A percentile compares a stretch with the other conserved stretches of the same genome.
Conservation (phyloP, 345 rosid genomes). For the Eucalyptus tenuipes region DNA sequence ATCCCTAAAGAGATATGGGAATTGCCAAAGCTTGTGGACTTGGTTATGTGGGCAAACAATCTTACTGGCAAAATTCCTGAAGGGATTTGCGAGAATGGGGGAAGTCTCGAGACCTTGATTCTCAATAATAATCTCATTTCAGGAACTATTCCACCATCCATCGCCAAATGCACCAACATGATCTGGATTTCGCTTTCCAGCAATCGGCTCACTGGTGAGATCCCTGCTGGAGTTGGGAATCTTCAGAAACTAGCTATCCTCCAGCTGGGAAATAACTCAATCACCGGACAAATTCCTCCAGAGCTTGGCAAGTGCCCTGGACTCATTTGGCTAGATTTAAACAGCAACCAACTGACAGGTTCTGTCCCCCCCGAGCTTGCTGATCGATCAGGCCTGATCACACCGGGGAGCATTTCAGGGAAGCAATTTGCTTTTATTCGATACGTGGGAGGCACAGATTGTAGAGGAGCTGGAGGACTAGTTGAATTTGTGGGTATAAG, state of each 20-base stretch:
- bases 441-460: conserved; percentile 96
- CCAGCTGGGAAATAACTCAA: conserved; percentile 83
- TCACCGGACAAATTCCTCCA: conserved; percentile 57
- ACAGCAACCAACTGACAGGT: conserved; percentile 70
- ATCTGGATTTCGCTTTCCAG: conserved; percentile 87
- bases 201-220: conserved; percentile 58
- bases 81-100: conserved; percentile 60
- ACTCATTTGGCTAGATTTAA: conserved; percentile 91
- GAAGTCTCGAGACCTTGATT: conserved; percentile 71
- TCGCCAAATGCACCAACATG: conserved; percentile 66
- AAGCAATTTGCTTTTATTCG: conserved; percentile 89
- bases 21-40: conserved; percentile 56
- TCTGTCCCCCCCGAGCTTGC: conserved; percentile 62
- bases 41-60: conserved; percentile 94
- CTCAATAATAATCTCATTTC: conserved; percentile 75
- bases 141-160: conserved; percentile 66
- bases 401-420: conserved; percentile 72
- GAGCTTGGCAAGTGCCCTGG: conserved; percentile 71
- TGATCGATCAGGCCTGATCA: conserved; percentile 46
- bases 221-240: conserved; percentile 61
- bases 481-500: conserved; percentile 90
- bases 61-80: conserved; percentile 76
- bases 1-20: conserved; percentile 63
- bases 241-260: conserved; percentile 63
- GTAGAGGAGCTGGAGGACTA: conserved; percentile 93